Evolutionary conservation across 2,329 filamentous ascomycete species (phyloP).

Genomic region (Talaromyces sp.): DNA sequence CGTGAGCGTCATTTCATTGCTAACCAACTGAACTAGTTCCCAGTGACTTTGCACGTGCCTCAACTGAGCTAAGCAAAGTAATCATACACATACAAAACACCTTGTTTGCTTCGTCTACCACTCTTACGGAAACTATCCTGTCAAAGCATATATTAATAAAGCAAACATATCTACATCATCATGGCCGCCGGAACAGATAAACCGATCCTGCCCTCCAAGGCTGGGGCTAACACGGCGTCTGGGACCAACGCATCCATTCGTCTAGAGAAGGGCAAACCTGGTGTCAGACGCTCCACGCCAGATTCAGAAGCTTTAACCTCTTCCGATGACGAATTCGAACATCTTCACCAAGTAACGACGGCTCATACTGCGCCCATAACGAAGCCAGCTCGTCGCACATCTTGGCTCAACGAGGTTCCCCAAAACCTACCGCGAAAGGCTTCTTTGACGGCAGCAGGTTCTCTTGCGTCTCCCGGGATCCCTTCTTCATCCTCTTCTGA

Average conservation of each 20-base stretch:
- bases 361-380: conserved; percentile 48
- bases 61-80: not conserved
- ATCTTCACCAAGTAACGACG: conserved; percentile 53
- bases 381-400: conserved; percentile 68
- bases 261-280: conserved; percentile 68
- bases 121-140: not conserved
- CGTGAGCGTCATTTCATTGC: not conserved
- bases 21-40: not conserved
- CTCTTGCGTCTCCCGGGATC: conserved; percentile 74
- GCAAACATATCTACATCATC: not conserved
- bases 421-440: conserved; percentile 65
- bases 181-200: conserved; percentile 15
- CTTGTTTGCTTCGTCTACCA: not conserved
- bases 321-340: conserved; percentile 85
- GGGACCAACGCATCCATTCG: conserved; percentile 62
- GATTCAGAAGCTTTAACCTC: conserved; percentile 92
- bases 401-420: conserved; percentile 84
- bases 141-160: not conserved
- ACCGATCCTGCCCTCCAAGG: conserved; percentile 8
- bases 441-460: conserved; percentile 67
- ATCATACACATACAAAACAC: not conserved
- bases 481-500: conserved; percentile 76
- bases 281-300: conserved; percentile 75
- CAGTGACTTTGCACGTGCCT: not conserved
- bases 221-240: conserved; percentile 30